A percentile compares a stretch with the other conserved stretches of the same genome.
Conservation (phyloP, 2,329 filamentous ascomycete species). For the Exophiala sideris region DNA sequence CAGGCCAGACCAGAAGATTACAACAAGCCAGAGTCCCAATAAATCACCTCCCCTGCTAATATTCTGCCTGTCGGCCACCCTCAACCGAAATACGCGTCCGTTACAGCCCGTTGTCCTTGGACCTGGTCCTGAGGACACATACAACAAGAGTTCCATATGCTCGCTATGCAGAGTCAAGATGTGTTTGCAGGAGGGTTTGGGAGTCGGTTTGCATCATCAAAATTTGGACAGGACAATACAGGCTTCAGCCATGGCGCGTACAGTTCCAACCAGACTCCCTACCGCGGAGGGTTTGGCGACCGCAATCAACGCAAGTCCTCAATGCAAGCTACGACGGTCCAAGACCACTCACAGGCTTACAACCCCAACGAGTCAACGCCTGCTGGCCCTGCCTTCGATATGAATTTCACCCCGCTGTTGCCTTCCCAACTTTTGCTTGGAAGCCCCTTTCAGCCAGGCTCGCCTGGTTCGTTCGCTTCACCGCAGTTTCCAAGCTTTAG, state of each 20-base stretch:
- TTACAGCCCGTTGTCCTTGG: slow-evolving; percentile 15
- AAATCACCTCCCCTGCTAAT: not conserved
- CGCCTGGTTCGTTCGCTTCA: slow-evolving; percentile 81
- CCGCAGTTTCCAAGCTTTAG: slow-evolving; percentile 86
- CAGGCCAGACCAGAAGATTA: not conserved
- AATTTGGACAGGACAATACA: slow-evolving; percentile 66
- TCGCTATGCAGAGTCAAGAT: slow-evolving; percentile 79
- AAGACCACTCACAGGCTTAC: slow-evolving; percentile 52
- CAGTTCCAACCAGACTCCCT: slow-evolving; percentile 69
- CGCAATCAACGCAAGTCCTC: slow-evolving; percentile 78
- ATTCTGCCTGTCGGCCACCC: not conserved
- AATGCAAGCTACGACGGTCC: slow-evolving; percentile 84
- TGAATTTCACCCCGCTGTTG: slow-evolving; percentile 96
- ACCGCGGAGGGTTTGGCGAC: slow-evolving; percentile 79
- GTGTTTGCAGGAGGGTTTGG: slow-evolving; percentile 39
- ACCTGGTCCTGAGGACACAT: slow-evolving; percentile 19
- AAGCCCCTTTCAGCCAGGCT: slow-evolving; percentile 94
- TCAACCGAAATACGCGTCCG: not conserved
- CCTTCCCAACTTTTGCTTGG: slow-evolving; percentile 92
- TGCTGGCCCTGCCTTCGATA: slow-evolving; percentile 77
- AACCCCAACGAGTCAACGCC: slow-evolving; percentile 72
- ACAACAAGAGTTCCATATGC: slow-evolving; percentile 33
- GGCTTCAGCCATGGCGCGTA: slow-evolving; percentile 93
- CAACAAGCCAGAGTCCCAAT: not conserved
- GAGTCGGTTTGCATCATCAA: slow-evolving; percentile 46